Evolutionary conservation across 2,329 filamentous ascomycete species (phyloP).

Genomic region (Periconia sp.): DNA sequence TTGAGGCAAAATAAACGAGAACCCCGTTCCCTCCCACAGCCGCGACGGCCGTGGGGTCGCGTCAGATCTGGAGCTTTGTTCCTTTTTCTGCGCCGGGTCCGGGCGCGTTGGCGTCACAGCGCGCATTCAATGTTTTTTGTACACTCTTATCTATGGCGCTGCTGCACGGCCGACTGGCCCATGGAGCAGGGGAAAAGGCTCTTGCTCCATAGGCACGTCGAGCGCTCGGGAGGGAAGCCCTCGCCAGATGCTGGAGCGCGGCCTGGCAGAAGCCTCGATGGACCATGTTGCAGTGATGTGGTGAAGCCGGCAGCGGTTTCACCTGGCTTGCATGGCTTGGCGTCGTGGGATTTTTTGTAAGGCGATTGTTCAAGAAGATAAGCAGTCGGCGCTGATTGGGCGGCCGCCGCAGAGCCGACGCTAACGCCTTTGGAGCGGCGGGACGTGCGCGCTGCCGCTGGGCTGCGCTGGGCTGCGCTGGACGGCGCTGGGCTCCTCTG

Average conservation of each 20-base stretch:
- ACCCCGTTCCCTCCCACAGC: conserved; percentile 38
- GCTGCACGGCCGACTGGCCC: background rate
- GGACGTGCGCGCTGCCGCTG: too few relatives aligned
- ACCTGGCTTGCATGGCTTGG: conserved; percentile 35
- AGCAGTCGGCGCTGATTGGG: conserved; percentile 20
- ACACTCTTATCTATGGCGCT: conserved; percentile 23
- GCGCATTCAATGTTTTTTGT: conserved; percentile 26
- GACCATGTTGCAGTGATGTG: background rate
- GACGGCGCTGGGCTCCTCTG: background rate
- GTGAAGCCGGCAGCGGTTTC: conserved; percentile 21
- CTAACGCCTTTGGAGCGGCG: conserved; percentile 4
- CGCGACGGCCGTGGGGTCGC: conserved; percentile 46
- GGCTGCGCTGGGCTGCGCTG: background rate
- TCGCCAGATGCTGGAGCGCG: conserved; percentile 16
- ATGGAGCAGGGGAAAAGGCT: too few relatives aligned
- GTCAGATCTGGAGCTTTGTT: conserved; percentile 42
- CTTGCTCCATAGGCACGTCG: conserved; percentile 21
- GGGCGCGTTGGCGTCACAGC: conserved; percentile 36
- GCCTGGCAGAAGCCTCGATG: conserved; percentile 8
- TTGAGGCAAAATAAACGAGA: conserved; percentile 45
- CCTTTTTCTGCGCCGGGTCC: conserved; percentile 33
- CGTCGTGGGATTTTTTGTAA: conserved; percentile 30
- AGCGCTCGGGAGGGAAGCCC: conserved; percentile 9
- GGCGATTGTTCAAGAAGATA: conserved; percentile 24
- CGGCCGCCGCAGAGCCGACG: conserved; percentile 4